Base-by-base conservation (phyloP, 441 rosid genomes). In the Lepidium campestre region DNA sequence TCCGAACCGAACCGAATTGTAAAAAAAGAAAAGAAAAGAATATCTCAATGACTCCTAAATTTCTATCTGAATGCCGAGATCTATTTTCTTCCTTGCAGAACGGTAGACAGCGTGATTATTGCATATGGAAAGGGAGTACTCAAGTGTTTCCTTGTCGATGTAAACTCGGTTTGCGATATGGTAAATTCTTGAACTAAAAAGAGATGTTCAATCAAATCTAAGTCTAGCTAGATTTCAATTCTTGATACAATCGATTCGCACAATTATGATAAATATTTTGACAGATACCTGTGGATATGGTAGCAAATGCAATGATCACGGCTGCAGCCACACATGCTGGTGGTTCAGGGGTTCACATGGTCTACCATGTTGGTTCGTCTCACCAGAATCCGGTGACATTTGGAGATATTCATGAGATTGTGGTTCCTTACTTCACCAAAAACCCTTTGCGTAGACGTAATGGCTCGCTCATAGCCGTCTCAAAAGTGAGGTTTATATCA, bases 261-360 rank as follows among this genome's bases (percentile, higher is more conserved):
- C 6, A 29, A 29, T 29, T 29, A 10, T 2, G 34, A 6, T 29
- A 10, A 7, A 5, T 3, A 5, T 29, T 29, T 59, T 19, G 63
- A 67, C 56, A 87, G 93, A 83, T 91, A 53, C 97, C 99, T 3
- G 97, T 91, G 0, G 96, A 93, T 56, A 87, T 93, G 97, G 96
- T 91, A 62, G 92, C 85, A 76, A 93, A 88, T 64, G 84, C 90
- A 1, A 88, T 84, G 48, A 46, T 85, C n/a, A 84, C 77, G 10
- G 88, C 89, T 17, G 83, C 86, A 77, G 74, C 63, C 7, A 88
- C 80, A 13, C 82, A 85, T 34, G 84, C 80, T 2, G 71, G 76
- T n/a, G 67, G 57, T 14, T 68, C 55, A 18, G 36, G 60, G 19
- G 69, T 69, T 18, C 60, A 63, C 6, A 49, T 63, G 20, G 84